Evolutionary conservation across 73 alveolate species (phyloP), one percentile per base, ranked within the genome.

Genomic region (Paramecium octaurelia): DNA sequence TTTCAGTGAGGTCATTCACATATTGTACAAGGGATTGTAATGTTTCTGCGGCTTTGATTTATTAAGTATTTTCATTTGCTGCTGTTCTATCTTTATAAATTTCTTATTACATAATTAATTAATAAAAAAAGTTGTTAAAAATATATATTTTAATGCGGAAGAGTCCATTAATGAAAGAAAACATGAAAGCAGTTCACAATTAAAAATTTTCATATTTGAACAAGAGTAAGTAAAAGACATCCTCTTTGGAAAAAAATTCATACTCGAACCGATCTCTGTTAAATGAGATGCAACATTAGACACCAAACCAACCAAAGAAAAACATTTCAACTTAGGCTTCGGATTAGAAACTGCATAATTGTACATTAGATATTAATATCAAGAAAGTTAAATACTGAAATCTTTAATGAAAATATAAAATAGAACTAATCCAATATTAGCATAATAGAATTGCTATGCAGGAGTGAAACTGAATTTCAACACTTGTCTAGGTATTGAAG

Each of bases 81-180:
- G 46, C 2, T 24, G 84, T 2, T 34, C 84, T 64, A 64, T 64
- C 48, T 64, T 64, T 64, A 64, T 64, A 64, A 31, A 64, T 64
- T 64, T 64, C 44, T 54, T n/a, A 54, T 18, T 68, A 43, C 88
- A 16, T 75, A 75, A 36, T 75, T 42, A 75, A 75, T 75, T 75
- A 38, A 75, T 75, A 80, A 80, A 73, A 80, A 80, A 80, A 80
- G 91, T 80, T 80, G 91, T 80, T 80, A 80, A 80, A 75, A 75
- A 75, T 54, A 75, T 36, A 75, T 36, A 80, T 44, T 43, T 80
- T 31, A 80, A 48, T 80, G 91, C 70, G 91, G 12, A 80, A 80
- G 75, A 80, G 91, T 43, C 91, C 91, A 23, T 23, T 24, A 20
- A 40, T 80, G 46, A 80, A 44, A 48, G 75, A 80, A 64, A 48